Base-by-base conservation (phyloP, 768 basidiomycete genomes). In the Pisolithus microcarpus region DNA sequence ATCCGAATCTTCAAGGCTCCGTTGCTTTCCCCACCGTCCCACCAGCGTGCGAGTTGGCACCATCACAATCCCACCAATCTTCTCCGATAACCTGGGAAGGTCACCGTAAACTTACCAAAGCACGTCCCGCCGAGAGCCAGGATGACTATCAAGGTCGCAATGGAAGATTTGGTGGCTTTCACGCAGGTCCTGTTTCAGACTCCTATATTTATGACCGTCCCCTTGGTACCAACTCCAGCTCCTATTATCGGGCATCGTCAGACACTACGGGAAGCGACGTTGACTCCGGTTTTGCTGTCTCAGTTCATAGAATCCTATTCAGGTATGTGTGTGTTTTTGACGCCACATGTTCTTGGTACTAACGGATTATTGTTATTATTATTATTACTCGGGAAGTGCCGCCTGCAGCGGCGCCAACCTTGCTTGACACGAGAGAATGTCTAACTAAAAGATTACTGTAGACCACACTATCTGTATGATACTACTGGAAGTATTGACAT, bases 131-230 rank as follows among this genome's bases (percentile, higher is more conserved):
- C 46, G 65, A 62, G 50, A 43, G 18, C 48, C 52, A 61, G 51
- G 24, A 52, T 38, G 61, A 57, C 49, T 58, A 59, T 38, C 54
- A 70, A 31, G 66, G 65, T 51, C 79, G 74, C 13, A 55, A 57
- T 31, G 58, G 64, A 40, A 61, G 65, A 19, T 66, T 61, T 45
- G 64, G 64, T 58, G 70, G 70, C 61, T 77, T 82, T 52, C 77
- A 79, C 64, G 74, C 76, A 24, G 71, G 72, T 48, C 59, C 67
- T 48, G 63, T 65, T 38, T 71, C 68, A 55, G 76, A 80, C 55
- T 75, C 77, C 37, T 84, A 75, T 69, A 72, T 85, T 55, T 74
- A 74, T 58, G 70, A 73, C 48, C 79, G 77, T 47, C 80, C 81
- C 24, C 65, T 78, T 38, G 49, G 58, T 3, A 76, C 78, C 19